These are phyloP conservation scores for Dryas drummondii DNA, from an alignment of 306 rosid species.

Conservation along the genomic window DNA sequence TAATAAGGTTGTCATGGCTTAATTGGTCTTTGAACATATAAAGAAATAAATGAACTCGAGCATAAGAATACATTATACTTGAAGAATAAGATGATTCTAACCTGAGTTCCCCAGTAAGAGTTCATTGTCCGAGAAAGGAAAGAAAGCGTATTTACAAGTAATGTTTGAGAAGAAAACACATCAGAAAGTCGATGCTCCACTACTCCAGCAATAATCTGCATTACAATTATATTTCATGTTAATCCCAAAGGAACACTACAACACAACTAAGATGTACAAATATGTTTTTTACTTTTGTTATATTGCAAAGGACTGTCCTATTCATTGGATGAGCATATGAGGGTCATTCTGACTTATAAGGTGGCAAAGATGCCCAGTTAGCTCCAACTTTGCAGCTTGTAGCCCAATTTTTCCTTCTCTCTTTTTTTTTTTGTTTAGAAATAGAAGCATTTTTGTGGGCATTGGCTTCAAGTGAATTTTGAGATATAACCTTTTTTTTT, in stretches of 20 bases:
- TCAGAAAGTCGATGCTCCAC: constrained; percentile 89
- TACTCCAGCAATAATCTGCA: constrained; percentile 89
- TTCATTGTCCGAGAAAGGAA: constrained; percentile 76
- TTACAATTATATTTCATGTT: constrained; percentile 23
- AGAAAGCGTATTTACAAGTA: constrained; percentile 80
- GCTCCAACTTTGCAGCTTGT: neutral
- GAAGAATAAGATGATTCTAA: constrained; percentile 26
- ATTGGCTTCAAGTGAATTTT: neutral
- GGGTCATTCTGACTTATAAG: neutral
- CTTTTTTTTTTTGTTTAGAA: neutral
- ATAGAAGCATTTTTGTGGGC: neutral
- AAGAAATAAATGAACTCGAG: neutral
- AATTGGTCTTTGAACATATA: neutral
- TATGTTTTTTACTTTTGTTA: neutral
- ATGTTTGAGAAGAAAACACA: constrained; percentile 60
- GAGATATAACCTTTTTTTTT: neutral
- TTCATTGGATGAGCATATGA: neutral
- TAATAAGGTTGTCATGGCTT: neutral
- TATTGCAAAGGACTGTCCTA: neutral
- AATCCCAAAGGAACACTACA: constrained; percentile 5
- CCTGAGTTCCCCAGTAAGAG: constrained; percentile 99
- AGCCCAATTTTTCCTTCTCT: neutral
- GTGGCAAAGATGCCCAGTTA: neutral
- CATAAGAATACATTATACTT: neutral
- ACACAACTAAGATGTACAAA: neutral